These are phyloP conservation scores for Aspergillus ustus DNA, from an alignment of 2,329 filamentous ascomycete genomes.

Conservation along the genomic window DNA sequence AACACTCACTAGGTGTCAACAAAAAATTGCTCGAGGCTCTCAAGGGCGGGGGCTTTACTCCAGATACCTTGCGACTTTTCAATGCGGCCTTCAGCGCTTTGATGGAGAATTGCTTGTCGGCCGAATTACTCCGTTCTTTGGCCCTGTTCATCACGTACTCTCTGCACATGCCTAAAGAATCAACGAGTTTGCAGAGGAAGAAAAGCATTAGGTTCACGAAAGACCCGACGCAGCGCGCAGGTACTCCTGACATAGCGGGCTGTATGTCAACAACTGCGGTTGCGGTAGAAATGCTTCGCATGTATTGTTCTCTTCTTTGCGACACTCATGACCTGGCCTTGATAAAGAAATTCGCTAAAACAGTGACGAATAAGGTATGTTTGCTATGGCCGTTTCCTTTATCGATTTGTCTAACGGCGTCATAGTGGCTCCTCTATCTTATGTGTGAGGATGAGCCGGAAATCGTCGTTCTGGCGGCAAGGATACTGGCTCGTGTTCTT, in stretches of 20 bases:
- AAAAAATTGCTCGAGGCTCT: constrained; percentile 88
- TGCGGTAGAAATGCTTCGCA: constrained; percentile 73
- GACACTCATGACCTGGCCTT: constrained; percentile 69
- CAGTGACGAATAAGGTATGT: constrained; percentile 89
- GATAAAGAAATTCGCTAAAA: constrained; percentile 86
- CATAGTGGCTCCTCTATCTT: constrained; percentile 86
- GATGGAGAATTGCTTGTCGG: constrained; percentile 78
- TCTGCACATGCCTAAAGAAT: constrained; percentile 67
- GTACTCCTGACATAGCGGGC: constrained; percentile 39
- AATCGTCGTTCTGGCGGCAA: constrained; percentile 78
- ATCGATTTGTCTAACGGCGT: constrained; percentile 14
- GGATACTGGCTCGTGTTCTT: constrained; percentile 81
- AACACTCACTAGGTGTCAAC: constrained; percentile 69
- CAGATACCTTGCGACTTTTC: constrained; percentile 75
- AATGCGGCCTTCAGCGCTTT: constrained; percentile 78
- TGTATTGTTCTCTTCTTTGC: constrained; percentile 80
- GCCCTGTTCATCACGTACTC: constrained; percentile 93
- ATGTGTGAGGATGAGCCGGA: constrained; percentile 84
- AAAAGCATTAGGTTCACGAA: constrained; percentile 48
- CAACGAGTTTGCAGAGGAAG: constrained; percentile 48
- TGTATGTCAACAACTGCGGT: constrained; percentile 67
- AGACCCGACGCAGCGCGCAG: constrained; percentile 33
- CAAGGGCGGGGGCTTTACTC: constrained; percentile 78
- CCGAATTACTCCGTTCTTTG: constrained; percentile 82
- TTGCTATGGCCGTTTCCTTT: background rate